A percentile compares a stretch with the other conserved stretches of the same genome.
Conservation (phyloP, 176 grass and related monocot species). For the Lolium rigidum region DNA sequence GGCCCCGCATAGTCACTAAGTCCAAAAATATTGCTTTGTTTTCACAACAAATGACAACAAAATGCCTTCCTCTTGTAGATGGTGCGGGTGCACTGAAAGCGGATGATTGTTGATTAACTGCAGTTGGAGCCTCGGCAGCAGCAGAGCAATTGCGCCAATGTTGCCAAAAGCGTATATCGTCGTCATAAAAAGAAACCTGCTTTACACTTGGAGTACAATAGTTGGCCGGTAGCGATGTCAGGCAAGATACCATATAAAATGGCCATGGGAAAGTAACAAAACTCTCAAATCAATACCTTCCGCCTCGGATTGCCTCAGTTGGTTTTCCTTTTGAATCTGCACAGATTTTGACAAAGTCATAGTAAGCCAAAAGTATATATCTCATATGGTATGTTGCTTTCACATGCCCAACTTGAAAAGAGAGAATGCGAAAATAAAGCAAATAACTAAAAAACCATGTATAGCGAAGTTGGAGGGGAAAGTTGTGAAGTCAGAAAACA, state of each 20-base stretch:
- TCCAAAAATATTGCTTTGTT: slow-evolving; percentile 99
- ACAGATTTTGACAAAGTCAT: slow-evolving; percentile 19
- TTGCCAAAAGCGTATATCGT: slow-evolving; percentile 96
- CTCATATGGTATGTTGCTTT: slow-evolving; percentile 1
- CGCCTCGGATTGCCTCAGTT: slow-evolving; percentile 91
- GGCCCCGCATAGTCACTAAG: slow-evolving; percentile 95
- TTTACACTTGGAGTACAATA: slow-evolving; percentile 83
- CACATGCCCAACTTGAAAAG: background rate
- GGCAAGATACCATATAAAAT: slow-evolving; percentile 32
- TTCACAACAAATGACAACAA: slow-evolving; percentile 99
- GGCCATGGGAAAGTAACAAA: slow-evolving; percentile 4
- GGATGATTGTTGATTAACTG: slow-evolving; percentile 81
- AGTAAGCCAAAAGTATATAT: slow-evolving; percentile 33
- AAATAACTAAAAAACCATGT: slow-evolving; percentile 7
- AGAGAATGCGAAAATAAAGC: background rate
- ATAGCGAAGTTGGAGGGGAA: slow-evolving; percentile 4
- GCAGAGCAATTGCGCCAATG: slow-evolving; percentile 91
- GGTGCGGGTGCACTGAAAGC: slow-evolving; percentile 81
- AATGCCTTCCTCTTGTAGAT: slow-evolving; percentile 97
- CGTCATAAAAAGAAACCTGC: slow-evolving; percentile 97
- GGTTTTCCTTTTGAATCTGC: slow-evolving; percentile 90
- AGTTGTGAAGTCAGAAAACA: slow-evolving; percentile 17
- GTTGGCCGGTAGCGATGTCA: slow-evolving; percentile 40
- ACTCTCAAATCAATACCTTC: slow-evolving; percentile 74
- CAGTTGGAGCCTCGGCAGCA: slow-evolving; percentile 80